These are phyloP conservation scores for Anthostomella pinea DNA, from an alignment of 2,329 filamentous ascomycete genomes.

Conservation along the genomic window DNA sequence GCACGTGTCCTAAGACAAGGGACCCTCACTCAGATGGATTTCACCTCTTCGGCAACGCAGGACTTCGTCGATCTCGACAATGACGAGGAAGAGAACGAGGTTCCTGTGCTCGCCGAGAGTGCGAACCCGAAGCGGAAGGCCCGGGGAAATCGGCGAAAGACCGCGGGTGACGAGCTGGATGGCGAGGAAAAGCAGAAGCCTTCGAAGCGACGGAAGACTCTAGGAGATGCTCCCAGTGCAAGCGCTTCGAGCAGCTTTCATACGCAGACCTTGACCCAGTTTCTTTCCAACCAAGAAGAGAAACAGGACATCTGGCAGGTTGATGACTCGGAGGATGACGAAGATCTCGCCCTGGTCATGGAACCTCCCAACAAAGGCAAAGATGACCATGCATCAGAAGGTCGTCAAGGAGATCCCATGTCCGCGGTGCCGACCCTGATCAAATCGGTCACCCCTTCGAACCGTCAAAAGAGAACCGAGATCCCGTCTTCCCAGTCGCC, in stretches of 20 bases:
- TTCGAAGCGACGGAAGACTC: slow-evolving; percentile 31
- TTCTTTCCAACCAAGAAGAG: slow-evolving; percentile 18
- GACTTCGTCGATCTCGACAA: slow-evolving; percentile 15
- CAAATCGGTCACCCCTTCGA: slow-evolving; percentile 25
- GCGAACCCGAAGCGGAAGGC: slow-evolving; percentile 14
- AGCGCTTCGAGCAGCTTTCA: slow-evolving; percentile 29
- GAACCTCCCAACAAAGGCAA: slow-evolving; percentile 28
- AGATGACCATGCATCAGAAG: slow-evolving; percentile 1
- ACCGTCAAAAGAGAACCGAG: slow-evolving; percentile 22
- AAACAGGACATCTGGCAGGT: slow-evolving; percentile 22
- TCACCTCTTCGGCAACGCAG: slow-evolving; percentile 21
- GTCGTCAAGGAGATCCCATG: slow-evolving; percentile 2
- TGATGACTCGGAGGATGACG: slow-evolving; percentile 27
- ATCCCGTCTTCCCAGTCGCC: slow-evolving; percentile 31
- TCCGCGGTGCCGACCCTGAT: slow-evolving; percentile 20
- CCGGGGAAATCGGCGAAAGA: slow-evolving; percentile 25
- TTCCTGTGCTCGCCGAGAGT: slow-evolving; percentile 9
- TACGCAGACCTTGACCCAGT: slow-evolving; percentile 32
- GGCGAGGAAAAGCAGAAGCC: slow-evolving; percentile 15
- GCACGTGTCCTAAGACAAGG: slow-evolving; percentile 19
- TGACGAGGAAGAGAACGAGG: slow-evolving; percentile 16
- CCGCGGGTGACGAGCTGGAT: slow-evolving; percentile 26
- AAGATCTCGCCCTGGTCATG: slow-evolving; percentile 18
- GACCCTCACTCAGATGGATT: slow-evolving; percentile 32
- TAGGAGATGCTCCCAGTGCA: slow-evolving; percentile 25